Evolutionary conservation across 257 asterid species (phyloP), one percentile per base, ranked within the genome.

Genomic region (Capsicum rhomboideum): DNA sequence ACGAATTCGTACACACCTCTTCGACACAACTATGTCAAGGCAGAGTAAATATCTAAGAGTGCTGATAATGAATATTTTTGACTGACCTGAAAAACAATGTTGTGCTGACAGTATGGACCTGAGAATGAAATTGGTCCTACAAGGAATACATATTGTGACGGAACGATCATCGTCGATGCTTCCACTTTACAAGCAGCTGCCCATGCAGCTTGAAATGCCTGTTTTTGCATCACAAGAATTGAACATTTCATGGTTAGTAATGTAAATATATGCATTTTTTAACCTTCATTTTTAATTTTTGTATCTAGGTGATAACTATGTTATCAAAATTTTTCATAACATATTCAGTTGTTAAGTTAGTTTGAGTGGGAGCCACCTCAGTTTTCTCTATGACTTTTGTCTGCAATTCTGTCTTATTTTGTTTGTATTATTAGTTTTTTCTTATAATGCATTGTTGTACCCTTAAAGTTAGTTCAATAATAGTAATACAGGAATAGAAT

Each of bases 121-220:
- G 99, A 92, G 86, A 96, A 94, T 6, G 99, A 93, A 78, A 94
- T 92, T 66, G 99, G 99, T 4, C 97, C 97, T 8, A 96, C 98
- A 8, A 93, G 95, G 86, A 96, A 96, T 18, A 79, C 82, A 40
- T 89, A 88, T 6, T 89, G 83, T 77, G 97, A 82, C 21, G 99
- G 99, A 28, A 94, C 93, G 44, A 90, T 79, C 8, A 94, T 46
- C 23, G 85, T 89, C 0, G 99, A 93, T 26, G 96, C 97, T 85
- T 94, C 91, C 37, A 90, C 86, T 67, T 96, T 92, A 58, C 99
- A 96, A 72, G 99, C 99, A 28, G 89, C 87, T 18, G 93, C 95
- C 99, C 99, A 96, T 49, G 98, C 97, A 85, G 92, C 94, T 87
- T 91, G 84, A 84, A 96, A 96, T 85, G 99, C 99, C 99, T 96